Conservation (phyloP, 495 filamentous ascomycete species). For the Talaromyces proteolyticus region DNA sequence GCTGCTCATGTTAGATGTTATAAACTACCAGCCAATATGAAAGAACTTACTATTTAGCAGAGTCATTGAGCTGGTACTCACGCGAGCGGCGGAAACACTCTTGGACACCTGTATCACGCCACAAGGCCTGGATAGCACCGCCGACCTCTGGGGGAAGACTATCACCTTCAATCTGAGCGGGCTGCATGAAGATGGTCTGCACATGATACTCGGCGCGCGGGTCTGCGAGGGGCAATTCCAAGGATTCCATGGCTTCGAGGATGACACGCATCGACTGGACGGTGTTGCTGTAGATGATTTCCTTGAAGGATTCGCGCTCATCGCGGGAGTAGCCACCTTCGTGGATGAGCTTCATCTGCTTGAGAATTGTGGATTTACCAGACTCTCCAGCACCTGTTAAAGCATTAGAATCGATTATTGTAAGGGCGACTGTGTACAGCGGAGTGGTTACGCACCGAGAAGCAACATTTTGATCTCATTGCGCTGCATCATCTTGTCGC, state of each 20-base stretch:
- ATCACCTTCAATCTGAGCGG: conserved; percentile 91
- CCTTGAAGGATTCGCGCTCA: conserved; percentile 64
- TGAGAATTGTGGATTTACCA: conserved; percentile 97
- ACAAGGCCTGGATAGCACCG: conserved; percentile 85
- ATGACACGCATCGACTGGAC: conserved; percentile 96
- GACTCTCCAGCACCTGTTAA: conserved; percentile 92
- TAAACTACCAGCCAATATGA: background rate
- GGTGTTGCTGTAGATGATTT: conserved; percentile 98
- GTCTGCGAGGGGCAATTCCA: conserved; percentile 85
- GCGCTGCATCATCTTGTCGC: conserved; percentile 90
- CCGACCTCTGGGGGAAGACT: conserved; percentile 91
- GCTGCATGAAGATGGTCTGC: conserved; percentile 94
- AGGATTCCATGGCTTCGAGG: conserved; percentile 90
- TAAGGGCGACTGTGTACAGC: background rate
- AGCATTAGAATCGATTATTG: background rate
- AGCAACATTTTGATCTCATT: conserved; percentile 99
- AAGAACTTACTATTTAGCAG: conserved; percentile 84
- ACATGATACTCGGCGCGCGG: conserved; percentile 86
- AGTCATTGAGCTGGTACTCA: conserved; percentile 98
- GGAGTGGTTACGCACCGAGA: conserved; percentile 64
- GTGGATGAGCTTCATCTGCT: conserved; percentile 85
- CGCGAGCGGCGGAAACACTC: conserved; percentile 90
- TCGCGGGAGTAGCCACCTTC: conserved; percentile 53
- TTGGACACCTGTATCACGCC: conserved; percentile 93
- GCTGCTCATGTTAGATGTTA: conserved; percentile 39